Conservation (phyloP, 2,329 filamentous ascomycete species). For the Dryadomyces quercus-mongolicae region DNA sequence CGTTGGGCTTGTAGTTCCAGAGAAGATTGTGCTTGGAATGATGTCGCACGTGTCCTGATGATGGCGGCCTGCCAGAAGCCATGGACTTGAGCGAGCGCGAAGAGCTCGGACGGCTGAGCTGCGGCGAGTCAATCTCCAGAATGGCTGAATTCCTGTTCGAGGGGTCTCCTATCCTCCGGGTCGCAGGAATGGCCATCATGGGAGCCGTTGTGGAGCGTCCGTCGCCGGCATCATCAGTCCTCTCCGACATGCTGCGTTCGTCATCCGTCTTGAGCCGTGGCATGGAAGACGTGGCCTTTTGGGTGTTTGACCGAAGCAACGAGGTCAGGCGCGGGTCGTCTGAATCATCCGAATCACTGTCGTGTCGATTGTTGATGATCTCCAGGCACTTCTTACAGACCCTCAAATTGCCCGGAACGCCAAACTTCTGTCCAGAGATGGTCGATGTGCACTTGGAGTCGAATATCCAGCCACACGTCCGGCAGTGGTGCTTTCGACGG, state of each 20-base stretch:
- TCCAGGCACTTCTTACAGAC: slow-evolving; percentile 89
- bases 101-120: slow-evolving; percentile 81
- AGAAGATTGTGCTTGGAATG: slow-evolving; percentile 80
- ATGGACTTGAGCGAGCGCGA: slow-evolving; percentile 77
- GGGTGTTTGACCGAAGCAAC: slow-evolving; percentile 45
- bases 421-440: slow-evolving; percentile 80
- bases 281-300: slow-evolving; percentile 26
- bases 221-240: slow-evolving; percentile 31
- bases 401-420: slow-evolving; percentile 69
- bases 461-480: slow-evolving; percentile 95
- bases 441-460: slow-evolving; percentile 90
- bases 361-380: slow-evolving; percentile 82
- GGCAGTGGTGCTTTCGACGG: slow-evolving; percentile 90
- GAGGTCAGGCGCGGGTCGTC: slow-evolving; percentile 57
- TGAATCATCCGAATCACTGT: slow-evolving; percentile 79
- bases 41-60: slow-evolving; percentile 69
- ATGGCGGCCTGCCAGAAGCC: slow-evolving; percentile 57
- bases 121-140: slow-evolving; percentile 77
- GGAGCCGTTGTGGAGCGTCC: slow-evolving; percentile 48
- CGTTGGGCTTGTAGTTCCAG: slow-evolving; percentile 56
- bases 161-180: slow-evolving; percentile 49
- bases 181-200: slow-evolving; percentile 60
- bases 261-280: slow-evolving; percentile 24
- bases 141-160: slow-evolving; percentile 80
- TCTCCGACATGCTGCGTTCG: slow-evolving; percentile 28